These are phyloP conservation scores for Gloeostereum incarnatum DNA, from an alignment of 768 basidiomycete species.

Conservation along the genomic window DNA sequence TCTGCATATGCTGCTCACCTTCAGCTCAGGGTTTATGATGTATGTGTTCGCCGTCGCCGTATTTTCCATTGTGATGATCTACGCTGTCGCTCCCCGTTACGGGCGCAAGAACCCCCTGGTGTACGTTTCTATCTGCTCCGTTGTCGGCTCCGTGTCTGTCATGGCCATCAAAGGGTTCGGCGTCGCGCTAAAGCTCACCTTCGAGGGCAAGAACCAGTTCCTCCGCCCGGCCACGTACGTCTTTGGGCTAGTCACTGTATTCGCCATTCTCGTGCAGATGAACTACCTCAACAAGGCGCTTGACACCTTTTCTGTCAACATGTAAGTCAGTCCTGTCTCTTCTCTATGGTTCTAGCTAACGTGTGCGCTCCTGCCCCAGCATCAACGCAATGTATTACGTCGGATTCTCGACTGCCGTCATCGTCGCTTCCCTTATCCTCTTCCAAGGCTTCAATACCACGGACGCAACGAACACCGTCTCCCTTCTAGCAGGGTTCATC, in stretches of 20 bases:
- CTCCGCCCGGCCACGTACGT: slow-evolving; percentile 93
- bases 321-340: slow-evolving; percentile 45
- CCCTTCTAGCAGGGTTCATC: slow-evolving; percentile 82
- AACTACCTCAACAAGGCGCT: slow-evolving; percentile 98
- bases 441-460: slow-evolving; percentile 97
- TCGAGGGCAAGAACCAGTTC: slow-evolving; percentile 92
- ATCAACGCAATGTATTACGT: slow-evolving; percentile 99
- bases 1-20: not conserved
- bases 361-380: slow-evolving; percentile 25
- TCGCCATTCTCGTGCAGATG: slow-evolving; percentile 89
- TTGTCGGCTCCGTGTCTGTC: slow-evolving; percentile 91
- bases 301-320: slow-evolving; percentile 94
- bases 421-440: slow-evolving; percentile 89
- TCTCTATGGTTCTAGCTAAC: not conserved
- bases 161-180: slow-evolving; percentile 99
- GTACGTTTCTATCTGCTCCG: slow-evolving; percentile 93
- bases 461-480: slow-evolving; percentile 70
- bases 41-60: slow-evolving; percentile 83
- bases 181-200: slow-evolving; percentile 89
- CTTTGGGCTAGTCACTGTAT: slow-evolving; percentile 71
- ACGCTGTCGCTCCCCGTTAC: slow-evolving; percentile 71
- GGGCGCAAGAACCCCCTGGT: slow-evolving; percentile 84
- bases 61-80: slow-evolving; percentile 84
- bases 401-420: slow-evolving; percentile 89
- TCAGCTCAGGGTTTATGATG: slow-evolving; percentile 66